These are phyloP conservation scores for Citrus australasica DNA, from an alignment of 345 rosid species.

Conservation along the genomic window DNA sequence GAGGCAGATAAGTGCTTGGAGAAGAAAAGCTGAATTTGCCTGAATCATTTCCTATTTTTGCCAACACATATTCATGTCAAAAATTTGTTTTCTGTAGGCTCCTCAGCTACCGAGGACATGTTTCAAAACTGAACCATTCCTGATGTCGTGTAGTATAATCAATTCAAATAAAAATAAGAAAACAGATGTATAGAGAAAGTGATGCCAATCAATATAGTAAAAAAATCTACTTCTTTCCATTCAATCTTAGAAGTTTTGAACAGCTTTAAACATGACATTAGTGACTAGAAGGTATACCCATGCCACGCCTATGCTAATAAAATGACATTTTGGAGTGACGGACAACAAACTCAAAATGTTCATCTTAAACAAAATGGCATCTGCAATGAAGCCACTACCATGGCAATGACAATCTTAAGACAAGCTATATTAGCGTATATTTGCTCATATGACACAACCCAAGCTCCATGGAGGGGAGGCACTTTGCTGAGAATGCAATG, in stretches of 20 bases:
- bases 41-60: background rate
- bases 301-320: background rate
- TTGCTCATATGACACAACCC: conserved; percentile 14
- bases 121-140: background rate
- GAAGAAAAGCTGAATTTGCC: conserved; percentile 3
- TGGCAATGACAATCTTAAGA: background rate
- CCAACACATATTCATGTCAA: conserved; percentile 3
- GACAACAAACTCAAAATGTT: background rate
- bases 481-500: conserved; percentile 3
- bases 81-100: background rate
- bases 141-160: background rate
- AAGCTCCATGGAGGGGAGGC: background rate
- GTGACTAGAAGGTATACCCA: background rate
- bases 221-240: background rate
- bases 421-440: conserved; percentile 10
- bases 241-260: background rate
- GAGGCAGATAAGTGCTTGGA: background rate
- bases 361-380: conserved; percentile 1
- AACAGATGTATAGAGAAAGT: background rate
- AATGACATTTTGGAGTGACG: background rate
- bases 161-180: background rate
- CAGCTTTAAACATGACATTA: background rate
- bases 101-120: background rate
- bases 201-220: background rate
- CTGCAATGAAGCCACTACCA: conserved; percentile 7